phyloP scores from a whole-genome alignment of 2,329 filamentous ascomycete species.

The Talaromyces sp. region DNA sequence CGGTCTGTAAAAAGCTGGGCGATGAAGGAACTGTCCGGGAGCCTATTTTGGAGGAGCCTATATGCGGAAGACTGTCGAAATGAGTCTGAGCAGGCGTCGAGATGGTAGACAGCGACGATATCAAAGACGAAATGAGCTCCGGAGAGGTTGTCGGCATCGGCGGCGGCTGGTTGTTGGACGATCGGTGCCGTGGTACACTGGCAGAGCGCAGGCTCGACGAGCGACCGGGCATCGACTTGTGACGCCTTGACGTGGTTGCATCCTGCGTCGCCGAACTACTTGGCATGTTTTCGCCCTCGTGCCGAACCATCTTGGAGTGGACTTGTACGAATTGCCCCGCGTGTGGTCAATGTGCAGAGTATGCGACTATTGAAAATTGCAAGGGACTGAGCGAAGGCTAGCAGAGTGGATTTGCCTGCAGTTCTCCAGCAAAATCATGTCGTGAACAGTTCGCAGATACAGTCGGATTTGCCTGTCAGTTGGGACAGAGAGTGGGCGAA shows the following conservation, averaged over 20 bases:
- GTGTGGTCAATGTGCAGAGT: neutral
- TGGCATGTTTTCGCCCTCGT: neutral
- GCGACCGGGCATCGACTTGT: constrained; percentile 30
- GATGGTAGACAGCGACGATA: constrained; percentile 57
- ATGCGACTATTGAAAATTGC: neutral
- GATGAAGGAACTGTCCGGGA: constrained; percentile 32
- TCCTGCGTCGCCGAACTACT: constrained; percentile 1
- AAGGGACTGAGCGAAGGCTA: neutral
- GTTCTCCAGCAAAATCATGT: neutral
- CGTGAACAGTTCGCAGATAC: neutral
- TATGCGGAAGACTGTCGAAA: constrained; percentile 56
- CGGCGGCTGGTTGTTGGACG: constrained; percentile 22
- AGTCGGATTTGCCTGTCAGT: neutral
- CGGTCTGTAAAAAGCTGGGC: constrained; percentile 21
- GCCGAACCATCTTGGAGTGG: constrained; percentile 2
- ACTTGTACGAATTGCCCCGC: neutral
- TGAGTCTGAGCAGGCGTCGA: constrained; percentile 62
- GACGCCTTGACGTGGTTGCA: constrained; percentile 36
- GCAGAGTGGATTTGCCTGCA: neutral
- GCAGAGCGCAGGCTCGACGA: constrained; percentile 21
- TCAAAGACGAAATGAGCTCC: constrained; percentile 54
- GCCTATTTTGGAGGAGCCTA: constrained; percentile 23
- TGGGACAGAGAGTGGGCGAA: neutral
- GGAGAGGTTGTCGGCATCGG: constrained; percentile 40
- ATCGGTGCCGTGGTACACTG: constrained; percentile 14